These are phyloP conservation scores for Argentina anserina DNA, from an alignment of 306 rosid species.

Conservation along the genomic window DNA sequence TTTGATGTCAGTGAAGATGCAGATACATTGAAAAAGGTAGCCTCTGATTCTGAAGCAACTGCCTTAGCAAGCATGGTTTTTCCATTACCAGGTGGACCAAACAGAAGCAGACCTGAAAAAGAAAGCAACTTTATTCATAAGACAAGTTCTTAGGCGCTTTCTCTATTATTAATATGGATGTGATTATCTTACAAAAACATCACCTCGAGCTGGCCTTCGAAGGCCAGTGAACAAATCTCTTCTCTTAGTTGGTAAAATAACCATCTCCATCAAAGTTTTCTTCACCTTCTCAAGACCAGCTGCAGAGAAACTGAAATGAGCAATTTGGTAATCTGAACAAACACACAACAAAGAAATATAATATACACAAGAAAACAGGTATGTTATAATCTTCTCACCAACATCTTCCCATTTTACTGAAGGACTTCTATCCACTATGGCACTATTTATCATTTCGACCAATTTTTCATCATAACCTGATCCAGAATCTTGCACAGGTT, in stretches of 20 bases:
- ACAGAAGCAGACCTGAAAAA: constrained; percentile 80
- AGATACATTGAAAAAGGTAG: constrained; percentile 86
- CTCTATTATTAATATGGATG: neutral
- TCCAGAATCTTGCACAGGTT: constrained; percentile 50
- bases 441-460: constrained; percentile 88
- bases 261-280: constrained; percentile 96
- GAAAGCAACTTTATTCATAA: constrained; percentile 14
- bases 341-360: neutral
- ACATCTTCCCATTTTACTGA: constrained; percentile 96
- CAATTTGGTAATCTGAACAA: constrained; percentile 20
- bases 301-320: constrained; percentile 40
- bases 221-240: constrained; percentile 96
- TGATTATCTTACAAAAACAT: constrained; percentile 17
- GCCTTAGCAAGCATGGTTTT: constrained; percentile 99
- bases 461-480: constrained; percentile 59
- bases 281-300: constrained; percentile 98
- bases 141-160: constrained; percentile 4
- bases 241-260: constrained; percentile 93
- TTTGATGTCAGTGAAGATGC: constrained; percentile 95
- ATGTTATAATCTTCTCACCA: constrained; percentile 45
- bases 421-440: constrained; percentile 93
- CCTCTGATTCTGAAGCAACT: constrained; percentile 95
- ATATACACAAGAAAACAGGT: neutral
- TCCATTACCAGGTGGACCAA: constrained; percentile 99
- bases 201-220: constrained; percentile 92